Evolutionary conservation across 495 filamentous ascomycete genomes (phyloP).

Genomic region (Xylaria sp.): DNA sequence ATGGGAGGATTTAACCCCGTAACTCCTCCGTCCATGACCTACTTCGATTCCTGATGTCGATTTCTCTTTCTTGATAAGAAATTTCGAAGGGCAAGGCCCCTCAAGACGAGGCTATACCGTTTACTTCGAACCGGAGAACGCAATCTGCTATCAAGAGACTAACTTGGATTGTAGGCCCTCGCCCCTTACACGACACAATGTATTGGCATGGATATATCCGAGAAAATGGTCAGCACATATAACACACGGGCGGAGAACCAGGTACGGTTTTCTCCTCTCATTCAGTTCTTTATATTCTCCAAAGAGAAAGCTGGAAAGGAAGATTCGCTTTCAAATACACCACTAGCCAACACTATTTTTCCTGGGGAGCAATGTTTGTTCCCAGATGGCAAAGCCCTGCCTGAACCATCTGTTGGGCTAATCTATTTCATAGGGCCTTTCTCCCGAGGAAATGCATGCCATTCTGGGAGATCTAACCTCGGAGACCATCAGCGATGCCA

Average conservation of each 20-base stretch:
- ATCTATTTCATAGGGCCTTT: slow-evolving; percentile 47
- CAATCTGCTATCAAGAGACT: not conserved
- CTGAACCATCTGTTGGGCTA: not conserved
- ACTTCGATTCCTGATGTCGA: not conserved
- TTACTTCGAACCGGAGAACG: not conserved
- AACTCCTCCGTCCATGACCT: not conserved
- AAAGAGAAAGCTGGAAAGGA: not conserved
- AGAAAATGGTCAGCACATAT: slow-evolving; percentile 68
- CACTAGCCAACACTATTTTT: not conserved
- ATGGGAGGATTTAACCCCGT: too few relatives aligned
- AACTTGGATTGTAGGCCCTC: slow-evolving; percentile 51
- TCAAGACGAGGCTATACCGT: too few relatives aligned
- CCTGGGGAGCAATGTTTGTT: not conserved
- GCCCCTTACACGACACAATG: slow-evolving; percentile 67
- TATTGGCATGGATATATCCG: slow-evolving; percentile 70
- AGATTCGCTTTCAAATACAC: not conserved
- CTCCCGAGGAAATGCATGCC: slow-evolving; percentile 60
- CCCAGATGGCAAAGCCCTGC: not conserved
- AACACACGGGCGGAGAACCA: slow-evolving; percentile 57
- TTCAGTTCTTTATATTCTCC: not conserved
- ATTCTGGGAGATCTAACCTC: slow-evolving; percentile 65
- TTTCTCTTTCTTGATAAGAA: not conserved
- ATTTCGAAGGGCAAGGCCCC: not conserved
- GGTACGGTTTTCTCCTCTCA: slow-evolving; percentile 34
- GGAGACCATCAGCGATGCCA: slow-evolving; percentile 41